A percentile compares a stretch with the other conserved stretches of the same genome.
Evolutionary conservation across 352 stramenopile species (phyloP).

Genomic region (Phytophthora crassamura): DNA sequence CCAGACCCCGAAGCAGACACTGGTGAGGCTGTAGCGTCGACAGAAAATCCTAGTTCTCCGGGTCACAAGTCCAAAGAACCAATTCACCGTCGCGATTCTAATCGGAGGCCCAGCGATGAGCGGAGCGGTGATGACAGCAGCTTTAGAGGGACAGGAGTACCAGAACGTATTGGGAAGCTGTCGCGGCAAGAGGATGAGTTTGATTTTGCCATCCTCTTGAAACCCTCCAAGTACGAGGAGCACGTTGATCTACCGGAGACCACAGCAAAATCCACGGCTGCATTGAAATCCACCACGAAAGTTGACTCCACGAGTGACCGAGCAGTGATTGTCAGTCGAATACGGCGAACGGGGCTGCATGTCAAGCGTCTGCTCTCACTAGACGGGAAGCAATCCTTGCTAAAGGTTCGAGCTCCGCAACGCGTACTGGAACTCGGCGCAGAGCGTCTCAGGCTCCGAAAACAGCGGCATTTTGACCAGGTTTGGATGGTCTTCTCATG

Average conservation of each 20-base stretch:
- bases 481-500: slow-evolving; percentile 85
- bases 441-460: slow-evolving; percentile 71
- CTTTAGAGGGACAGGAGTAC: slow-evolving; percentile 13
- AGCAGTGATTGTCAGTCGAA: slow-evolving; percentile 58
- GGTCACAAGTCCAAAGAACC: slow-evolving; percentile 7
- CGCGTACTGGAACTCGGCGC: slow-evolving; percentile 71
- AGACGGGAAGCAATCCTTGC: slow-evolving; percentile 75
- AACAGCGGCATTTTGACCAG: slow-evolving; percentile 67
- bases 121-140: slow-evolving; percentile 15
- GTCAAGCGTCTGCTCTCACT: slow-evolving; percentile 79
- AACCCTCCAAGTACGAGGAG: slow-evolving; percentile 74
- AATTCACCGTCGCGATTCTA: slow-evolving; percentile 3
- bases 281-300: slow-evolving; percentile 24
- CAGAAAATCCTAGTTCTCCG: background rate
- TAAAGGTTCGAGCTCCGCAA: slow-evolving; percentile 80
- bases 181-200: slow-evolving; percentile 79
- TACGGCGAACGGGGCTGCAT: slow-evolving; percentile 64
- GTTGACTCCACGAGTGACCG: slow-evolving; percentile 26
- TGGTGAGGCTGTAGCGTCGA: background rate
- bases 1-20: slow-evolving; percentile 7
- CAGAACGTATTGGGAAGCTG: slow-evolving; percentile 63
- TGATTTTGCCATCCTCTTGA: slow-evolving; percentile 88
- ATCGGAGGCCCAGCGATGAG: slow-evolving; percentile 24
- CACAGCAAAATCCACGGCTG: slow-evolving; percentile 7
- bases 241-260: slow-evolving; percentile 45